phyloP scores from a whole-genome alignment of 441 rosid genomes.

The Dalechampia spathulata region DNA sequence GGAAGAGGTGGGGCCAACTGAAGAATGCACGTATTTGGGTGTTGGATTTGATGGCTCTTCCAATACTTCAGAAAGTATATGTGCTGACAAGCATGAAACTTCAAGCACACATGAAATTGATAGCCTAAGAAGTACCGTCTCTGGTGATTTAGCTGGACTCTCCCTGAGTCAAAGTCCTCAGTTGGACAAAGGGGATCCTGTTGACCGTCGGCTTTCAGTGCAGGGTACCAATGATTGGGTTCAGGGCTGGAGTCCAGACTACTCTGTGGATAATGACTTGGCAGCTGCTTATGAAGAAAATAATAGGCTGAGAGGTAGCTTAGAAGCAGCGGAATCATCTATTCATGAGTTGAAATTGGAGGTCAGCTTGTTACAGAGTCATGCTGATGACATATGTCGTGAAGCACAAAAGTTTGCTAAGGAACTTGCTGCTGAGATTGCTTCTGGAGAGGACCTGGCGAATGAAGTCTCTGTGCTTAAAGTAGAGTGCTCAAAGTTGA shows the following conservation, averaged over 20 bases:
- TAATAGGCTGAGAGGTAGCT: conserved; percentile 66
- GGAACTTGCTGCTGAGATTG: conserved; percentile 77
- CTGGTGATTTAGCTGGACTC: conserved; percentile 72
- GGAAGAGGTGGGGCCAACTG: conserved; percentile 44
- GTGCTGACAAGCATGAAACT: conserved; percentile 82
- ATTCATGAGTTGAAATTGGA: conserved; percentile 71
- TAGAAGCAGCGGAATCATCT: conserved; percentile 77
- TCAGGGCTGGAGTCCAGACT: conserved; percentile 74
- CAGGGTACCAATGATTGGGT: conserved; percentile 56
- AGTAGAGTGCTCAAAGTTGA: conserved; percentile 71
- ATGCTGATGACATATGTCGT: conserved; percentile 69
- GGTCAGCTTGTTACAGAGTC: conserved; percentile 58
- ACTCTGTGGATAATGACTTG: conserved; percentile 57
- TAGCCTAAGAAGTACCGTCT: conserved; percentile 64
- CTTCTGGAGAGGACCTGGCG: conserved; percentile 71
- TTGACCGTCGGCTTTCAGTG: conserved; percentile 36
- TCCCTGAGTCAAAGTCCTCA: conserved; percentile 49
- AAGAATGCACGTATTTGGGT: conserved; percentile 56
- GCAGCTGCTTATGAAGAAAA: conserved; percentile 68
- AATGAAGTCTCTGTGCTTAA: conserved; percentile 74
- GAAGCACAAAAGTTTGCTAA: conserved; percentile 63
- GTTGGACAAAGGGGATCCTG: conserved; percentile 50
- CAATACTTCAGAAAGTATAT: conserved; percentile 76
- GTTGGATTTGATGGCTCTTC: conserved; percentile 89
- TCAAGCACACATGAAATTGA: conserved; percentile 73